A percentile compares a stretch with the other conserved stretches of the same genome.
Evolutionary conservation across 2,329 filamentous ascomycete species (phyloP).

Genomic region (Sarocladiaceae sp.): DNA sequence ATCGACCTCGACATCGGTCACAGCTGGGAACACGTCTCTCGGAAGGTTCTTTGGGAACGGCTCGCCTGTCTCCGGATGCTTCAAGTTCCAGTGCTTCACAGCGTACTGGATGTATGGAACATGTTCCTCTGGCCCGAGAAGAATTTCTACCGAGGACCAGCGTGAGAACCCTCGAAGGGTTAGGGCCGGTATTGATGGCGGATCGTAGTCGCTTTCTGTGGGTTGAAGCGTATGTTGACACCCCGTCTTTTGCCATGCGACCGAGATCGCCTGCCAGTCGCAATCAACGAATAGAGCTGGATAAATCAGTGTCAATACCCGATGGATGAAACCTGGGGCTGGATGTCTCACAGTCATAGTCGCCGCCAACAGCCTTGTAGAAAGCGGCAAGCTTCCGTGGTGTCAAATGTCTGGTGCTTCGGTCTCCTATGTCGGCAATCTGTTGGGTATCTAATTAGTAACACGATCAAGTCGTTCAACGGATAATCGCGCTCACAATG

Average conservation of each 20-base stretch:
- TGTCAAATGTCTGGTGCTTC: slow-evolving; percentile 47
- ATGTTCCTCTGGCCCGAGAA: slow-evolving; percentile 85
- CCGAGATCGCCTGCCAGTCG: slow-evolving; percentile 71
- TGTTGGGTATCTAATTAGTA: slow-evolving; percentile 22
- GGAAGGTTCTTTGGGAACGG: slow-evolving; percentile 60
- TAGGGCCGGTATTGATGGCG: slow-evolving; percentile 77
- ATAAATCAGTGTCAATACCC: not conserved
- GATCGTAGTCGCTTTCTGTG: slow-evolving; percentile 64
- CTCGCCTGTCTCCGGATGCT: slow-evolving; percentile 68
- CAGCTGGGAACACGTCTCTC: slow-evolving; percentile 60
- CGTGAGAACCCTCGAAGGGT: slow-evolving; percentile 82
- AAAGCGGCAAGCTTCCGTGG: slow-evolving; percentile 72
- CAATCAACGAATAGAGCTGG: slow-evolving; percentile 72
- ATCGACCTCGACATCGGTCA: slow-evolving; percentile 75
- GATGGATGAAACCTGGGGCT: not conserved
- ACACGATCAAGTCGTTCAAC: not conserved
- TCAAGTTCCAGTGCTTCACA: slow-evolving; percentile 71
- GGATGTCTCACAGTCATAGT: slow-evolving; percentile 59
- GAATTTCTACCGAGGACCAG: slow-evolving; percentile 89
- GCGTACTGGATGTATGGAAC: slow-evolving; percentile 78
- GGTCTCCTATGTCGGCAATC: slow-evolving; percentile 57
- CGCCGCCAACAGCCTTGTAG: slow-evolving; percentile 69
- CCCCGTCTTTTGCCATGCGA: slow-evolving; percentile 87
- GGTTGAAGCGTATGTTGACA: slow-evolving; percentile 86
- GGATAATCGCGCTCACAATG: slow-evolving; percentile 53